Evolutionary conservation across 768 basidiomycete genomes (phyloP), one percentile per base, ranked within the genome.

Genomic region (Phlegmacium glaucopus): DNA sequence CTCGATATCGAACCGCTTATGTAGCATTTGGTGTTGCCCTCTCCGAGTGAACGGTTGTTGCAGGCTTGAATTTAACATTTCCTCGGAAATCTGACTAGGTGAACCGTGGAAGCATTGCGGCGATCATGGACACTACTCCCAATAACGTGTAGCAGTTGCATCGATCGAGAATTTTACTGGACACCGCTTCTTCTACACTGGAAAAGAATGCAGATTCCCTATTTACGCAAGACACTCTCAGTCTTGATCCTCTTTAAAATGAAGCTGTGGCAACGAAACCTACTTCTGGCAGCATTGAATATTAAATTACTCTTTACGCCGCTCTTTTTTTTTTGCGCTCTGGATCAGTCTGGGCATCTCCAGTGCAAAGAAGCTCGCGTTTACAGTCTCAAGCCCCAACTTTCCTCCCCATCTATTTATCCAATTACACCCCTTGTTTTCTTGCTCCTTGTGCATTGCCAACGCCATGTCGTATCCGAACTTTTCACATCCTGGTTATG

Each of bases 401-500:
- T 42, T 53, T 44, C 41, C 40, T 44, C 34, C 44, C 55, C 52
- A 51, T 50, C 39, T 40, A 34, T 22, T 43, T 49, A 25, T 48
- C 27, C 47, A 25, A n/a, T 44, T 32, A 36, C 48, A 52, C 49
- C 47, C 48, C 41, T 53, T 43, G 48, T 51, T 50, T 47, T 42
- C 48, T 43, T 50, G 29, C 41, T 45, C 42, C 43, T 32, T 46
- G 10, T 37, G 28, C 32, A 25, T 36, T 22, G 18, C 38, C 32
- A 32, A 35, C 40, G 15, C 54, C 56, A 68, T 71, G 67, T 60
- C 66, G 48, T 62, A 61, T 56, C 58, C 58, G 40, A 56, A 53
- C 48, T 57, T 49, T 37, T 62, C 62, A 41, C 57, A 62, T 48
- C 61, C 61, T 32, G 62, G 58, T 18, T 66, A 63, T 45, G 48